These are phyloP conservation scores for Kluyveromyces siamensis DNA, from an alignment of 805 yeast genomes.

Conservation along the genomic window DNA sequence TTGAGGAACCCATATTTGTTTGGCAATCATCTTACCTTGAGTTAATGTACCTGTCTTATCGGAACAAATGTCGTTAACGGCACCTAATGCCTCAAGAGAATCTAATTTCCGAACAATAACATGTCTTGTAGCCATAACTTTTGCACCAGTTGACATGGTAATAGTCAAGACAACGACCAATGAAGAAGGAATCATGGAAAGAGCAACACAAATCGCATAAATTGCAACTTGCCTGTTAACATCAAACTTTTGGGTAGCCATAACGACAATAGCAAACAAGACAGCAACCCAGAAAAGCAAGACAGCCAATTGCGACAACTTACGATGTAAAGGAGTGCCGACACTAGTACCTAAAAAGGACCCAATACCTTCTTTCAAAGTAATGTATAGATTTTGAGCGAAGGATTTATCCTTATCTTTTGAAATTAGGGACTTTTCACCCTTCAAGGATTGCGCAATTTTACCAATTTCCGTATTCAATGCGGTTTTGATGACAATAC, in stretches of 20 bases:
- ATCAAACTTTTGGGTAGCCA: slow-evolving; percentile 70
- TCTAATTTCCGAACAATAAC: slow-evolving; percentile 93
- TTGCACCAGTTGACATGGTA: slow-evolving; percentile 90
- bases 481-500: slow-evolving; percentile 90
- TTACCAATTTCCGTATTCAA: slow-evolving; percentile 87
- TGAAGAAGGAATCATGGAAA: slow-evolving; percentile 98
- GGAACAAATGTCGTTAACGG: slow-evolving; percentile 86
- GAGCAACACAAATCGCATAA: slow-evolving; percentile 89
- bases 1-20: slow-evolving; percentile 74
- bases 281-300: slow-evolving; percentile 67
- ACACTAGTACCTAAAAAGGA: slow-evolving; percentile 64
- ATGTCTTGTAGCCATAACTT: slow-evolving; percentile 88
- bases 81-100: slow-evolving; percentile 88
- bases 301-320: slow-evolving; percentile 69
- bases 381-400: slow-evolving; percentile 27
- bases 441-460: slow-evolving; percentile 73
- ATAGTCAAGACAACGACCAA: slow-evolving; percentile 96
- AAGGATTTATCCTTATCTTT: slow-evolving; percentile 35
- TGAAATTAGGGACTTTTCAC: slow-evolving; percentile 17
- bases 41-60: slow-evolving; percentile 91
- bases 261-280: slow-evolving; percentile 75
- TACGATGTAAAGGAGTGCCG: slow-evolving; percentile 78
- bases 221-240: slow-evolving; percentile 80
- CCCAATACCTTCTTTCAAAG: slow-evolving; percentile 49
- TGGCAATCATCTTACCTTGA: slow-evolving; percentile 84